Percentiles rank a stretch among this genome's conserved stretches.
phyloP scores from a whole-genome alignment of 371 early-diverging fungal species.

The Rhizopus microsporus region DNA sequence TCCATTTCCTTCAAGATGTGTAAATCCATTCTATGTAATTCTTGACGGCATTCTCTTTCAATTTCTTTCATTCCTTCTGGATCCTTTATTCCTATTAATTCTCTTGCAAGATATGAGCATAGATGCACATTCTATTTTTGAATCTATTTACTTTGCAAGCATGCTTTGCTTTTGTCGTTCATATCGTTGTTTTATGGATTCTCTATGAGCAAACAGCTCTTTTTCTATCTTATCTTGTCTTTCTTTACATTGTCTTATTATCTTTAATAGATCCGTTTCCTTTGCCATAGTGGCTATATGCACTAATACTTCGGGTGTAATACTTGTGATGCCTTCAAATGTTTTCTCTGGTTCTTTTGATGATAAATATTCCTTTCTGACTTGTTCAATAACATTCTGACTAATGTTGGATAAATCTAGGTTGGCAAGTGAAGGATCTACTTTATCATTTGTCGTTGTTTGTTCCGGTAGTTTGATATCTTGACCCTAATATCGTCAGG shows the following conservation, averaged over 20 bases:
- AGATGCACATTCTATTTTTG: neutral
- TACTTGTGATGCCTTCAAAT: conserved; percentile 20
- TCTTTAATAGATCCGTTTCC: conserved; percentile 34
- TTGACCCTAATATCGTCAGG: conserved; percentile 11
- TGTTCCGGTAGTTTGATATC: conserved; percentile 8
- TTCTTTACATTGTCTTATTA: conserved; percentile 29
- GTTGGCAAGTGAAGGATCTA: conserved; percentile 11
- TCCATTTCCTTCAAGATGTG: conserved; percentile 42
- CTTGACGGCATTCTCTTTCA: conserved; percentile 24
- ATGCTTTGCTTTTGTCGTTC: conserved; percentile 31
- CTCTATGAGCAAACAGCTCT: conserved; percentile 34
- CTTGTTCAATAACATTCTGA: conserved; percentile 40
- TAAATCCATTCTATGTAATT: conserved; percentile 33
- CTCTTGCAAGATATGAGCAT: conserved; percentile 12
- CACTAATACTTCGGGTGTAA: conserved; percentile 44
- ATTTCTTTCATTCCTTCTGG: conserved; percentile 14
- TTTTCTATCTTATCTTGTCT: conserved; percentile 40
- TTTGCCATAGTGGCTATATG: conserved; percentile 34
- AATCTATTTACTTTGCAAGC: conserved; percentile 34
- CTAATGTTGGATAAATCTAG: conserved; percentile 34
- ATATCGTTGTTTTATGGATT: conserved; percentile 25
- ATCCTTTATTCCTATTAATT: conserved; percentile 20
- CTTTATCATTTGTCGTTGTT: neutral
- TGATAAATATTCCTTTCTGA: conserved; percentile 37
- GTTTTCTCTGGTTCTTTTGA: conserved; percentile 9